These are phyloP conservation scores for Cryptosporidium baileyi DNA, from an alignment of 169 alveolate species.

Conservation along the genomic window DNA sequence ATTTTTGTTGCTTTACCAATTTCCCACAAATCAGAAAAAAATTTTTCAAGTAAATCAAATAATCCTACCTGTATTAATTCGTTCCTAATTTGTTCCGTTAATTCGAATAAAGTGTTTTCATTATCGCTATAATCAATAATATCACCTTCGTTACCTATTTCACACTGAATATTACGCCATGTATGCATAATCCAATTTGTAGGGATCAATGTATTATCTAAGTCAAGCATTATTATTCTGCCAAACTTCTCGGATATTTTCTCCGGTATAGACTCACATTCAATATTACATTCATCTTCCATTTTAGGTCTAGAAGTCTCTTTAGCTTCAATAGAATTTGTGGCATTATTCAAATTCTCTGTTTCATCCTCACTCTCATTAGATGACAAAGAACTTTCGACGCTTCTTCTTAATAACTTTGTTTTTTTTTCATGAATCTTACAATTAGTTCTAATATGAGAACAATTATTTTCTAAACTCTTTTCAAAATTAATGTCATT, in stretches of 20 bases:
- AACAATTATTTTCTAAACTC: too few species aligned
- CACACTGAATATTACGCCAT: constrained; percentile 70
- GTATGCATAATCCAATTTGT: constrained; percentile 75
- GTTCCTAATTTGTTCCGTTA: constrained; percentile 66
- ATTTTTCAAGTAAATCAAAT: constrained; percentile 44
- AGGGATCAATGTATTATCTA: constrained; percentile 75
- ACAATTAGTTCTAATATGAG: background rate
- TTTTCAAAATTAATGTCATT: background rate
- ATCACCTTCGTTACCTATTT: constrained; percentile 60
- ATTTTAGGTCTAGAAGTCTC: background rate
- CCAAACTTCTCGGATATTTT: background rate
- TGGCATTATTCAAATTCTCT: background rate
- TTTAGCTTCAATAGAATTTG: background rate
- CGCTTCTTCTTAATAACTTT: background rate
- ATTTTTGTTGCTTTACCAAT: constrained; percentile 50
- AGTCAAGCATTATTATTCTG: constrained; percentile 70
- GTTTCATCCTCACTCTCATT: background rate
- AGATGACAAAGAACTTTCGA: background rate
- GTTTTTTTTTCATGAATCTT: background rate
- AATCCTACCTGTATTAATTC: constrained; percentile 69
- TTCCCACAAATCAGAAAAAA: constrained; percentile 60
- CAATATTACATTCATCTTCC: background rate
- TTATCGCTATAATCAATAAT: constrained; percentile 22
- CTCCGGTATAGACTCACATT: background rate
- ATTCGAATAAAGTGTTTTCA: constrained; percentile 7